These are phyloP conservation scores for Crithidia bombi DNA, from an alignment of 208 protist species.

Conservation along the genomic window DNA sequence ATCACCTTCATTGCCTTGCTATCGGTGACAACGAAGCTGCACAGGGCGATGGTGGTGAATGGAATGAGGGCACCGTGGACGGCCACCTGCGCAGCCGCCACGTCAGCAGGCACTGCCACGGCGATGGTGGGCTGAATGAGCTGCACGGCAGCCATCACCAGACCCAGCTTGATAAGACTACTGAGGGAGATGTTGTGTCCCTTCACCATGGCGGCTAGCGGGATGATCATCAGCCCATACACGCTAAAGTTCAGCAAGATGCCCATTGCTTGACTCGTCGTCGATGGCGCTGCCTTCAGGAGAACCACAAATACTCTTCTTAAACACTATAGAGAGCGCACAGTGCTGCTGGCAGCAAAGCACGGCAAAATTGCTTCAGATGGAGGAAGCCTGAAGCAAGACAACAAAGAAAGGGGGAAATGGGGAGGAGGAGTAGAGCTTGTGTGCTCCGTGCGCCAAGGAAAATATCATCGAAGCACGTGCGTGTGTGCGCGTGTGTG, in stretches of 20 bases:
- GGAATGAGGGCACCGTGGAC: conserved; percentile 51
- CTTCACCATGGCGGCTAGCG: conserved; percentile 58
- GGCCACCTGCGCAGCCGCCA: conserved; percentile 22
- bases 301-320: too few species aligned
- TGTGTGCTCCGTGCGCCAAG: too few species aligned
- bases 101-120: conserved; percentile 27
- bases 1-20: conserved; percentile 56
- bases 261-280: conserved; percentile 61
- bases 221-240: conserved; percentile 78
- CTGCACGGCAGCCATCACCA: conserved; percentile 48
- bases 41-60: conserved; percentile 50
- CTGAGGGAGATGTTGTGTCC: conserved; percentile 63
- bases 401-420: too few species aligned
- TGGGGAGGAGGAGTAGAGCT: too few species aligned
- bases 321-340: too few species aligned
- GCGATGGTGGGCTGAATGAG: conserved; percentile 65
- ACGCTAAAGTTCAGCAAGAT: conserved; percentile 71
- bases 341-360: not conserved
- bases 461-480: too few species aligned
- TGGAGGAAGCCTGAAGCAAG: too few species aligned
- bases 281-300: too few species aligned
- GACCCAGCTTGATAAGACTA: conserved; percentile 39
- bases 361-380: too few species aligned
- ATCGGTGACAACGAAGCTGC: conserved; percentile 62
- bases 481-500: too few species aligned